phyloP scores from a whole-genome alignment of 2,329 filamentous ascomycete genomes.

The Huntiella omanensis region DNA sequence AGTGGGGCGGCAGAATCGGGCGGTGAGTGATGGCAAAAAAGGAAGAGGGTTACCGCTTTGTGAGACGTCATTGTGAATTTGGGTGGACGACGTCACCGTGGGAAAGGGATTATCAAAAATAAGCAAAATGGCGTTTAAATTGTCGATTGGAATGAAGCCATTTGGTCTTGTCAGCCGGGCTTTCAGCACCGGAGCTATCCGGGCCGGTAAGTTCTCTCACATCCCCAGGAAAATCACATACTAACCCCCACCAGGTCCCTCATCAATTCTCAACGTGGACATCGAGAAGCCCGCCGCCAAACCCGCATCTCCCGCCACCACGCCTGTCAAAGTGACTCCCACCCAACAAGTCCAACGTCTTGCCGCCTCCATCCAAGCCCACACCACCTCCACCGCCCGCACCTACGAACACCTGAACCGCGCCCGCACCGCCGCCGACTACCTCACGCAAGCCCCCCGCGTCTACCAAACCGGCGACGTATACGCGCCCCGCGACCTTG shows the following conservation, averaged over 20 bases:
- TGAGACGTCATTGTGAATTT: background rate
- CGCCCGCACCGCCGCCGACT: slow-evolving; percentile 28
- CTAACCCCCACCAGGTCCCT: background rate
- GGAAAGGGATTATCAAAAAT: background rate
- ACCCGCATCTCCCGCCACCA: slow-evolving; percentile 13
- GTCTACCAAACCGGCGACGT: slow-evolving; percentile 64
- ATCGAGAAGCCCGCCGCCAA: slow-evolving; percentile 11
- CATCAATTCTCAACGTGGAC: slow-evolving; percentile 6
- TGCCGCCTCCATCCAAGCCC: slow-evolving; percentile 13
- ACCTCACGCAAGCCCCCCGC: slow-evolving; percentile 46
- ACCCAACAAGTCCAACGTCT: slow-evolving; percentile 11
- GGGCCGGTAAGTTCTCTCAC: background rate
- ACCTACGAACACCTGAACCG: slow-evolving; percentile 14
- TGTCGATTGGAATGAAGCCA: slow-evolving; percentile 6
- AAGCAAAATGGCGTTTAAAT: slow-evolving; percentile 5
- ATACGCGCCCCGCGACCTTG: slow-evolving; percentile 79
- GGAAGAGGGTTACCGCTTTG: background rate
- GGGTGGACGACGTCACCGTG: background rate
- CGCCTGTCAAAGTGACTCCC: background rate
- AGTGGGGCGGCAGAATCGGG: slow-evolving; percentile 10
- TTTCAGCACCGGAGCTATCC: slow-evolving; percentile 2
- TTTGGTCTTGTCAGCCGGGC: slow-evolving; percentile 6
- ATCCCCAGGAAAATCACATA: slow-evolving; percentile 5
- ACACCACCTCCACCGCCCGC: slow-evolving; percentile 7
- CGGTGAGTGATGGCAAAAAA: background rate